A percentile compares a stretch with the other conserved stretches of the same genome.
phyloP scores from a whole-genome alignment of 108 stramenopile species.

The Bacterosira constricta region DNA sequence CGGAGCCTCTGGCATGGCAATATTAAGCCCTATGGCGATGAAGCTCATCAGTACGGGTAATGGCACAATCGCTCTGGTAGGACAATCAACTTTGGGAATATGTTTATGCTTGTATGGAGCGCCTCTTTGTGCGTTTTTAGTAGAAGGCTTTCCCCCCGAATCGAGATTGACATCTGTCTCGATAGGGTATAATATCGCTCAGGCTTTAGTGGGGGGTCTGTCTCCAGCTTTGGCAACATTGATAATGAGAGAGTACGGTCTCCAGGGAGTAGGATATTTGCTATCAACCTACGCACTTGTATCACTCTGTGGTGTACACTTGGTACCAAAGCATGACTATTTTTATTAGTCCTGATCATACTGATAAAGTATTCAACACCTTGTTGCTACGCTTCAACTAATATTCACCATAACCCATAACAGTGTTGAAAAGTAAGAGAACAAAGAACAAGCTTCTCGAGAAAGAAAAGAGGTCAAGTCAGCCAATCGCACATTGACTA shows the following conservation, averaged over 20 bases:
- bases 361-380: too few species aligned
- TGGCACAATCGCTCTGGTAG: slow-evolving; percentile 7
- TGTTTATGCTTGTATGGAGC: slow-evolving; percentile 30
- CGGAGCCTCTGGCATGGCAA: slow-evolving; percentile 12
- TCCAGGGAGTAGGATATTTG: slow-evolving; percentile 11
- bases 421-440: too few species aligned
- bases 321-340: slow-evolving; percentile 23
- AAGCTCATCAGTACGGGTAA: slow-evolving; percentile 10
- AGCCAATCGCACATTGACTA: too few species aligned
- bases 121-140: slow-evolving; percentile 42
- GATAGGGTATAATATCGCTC: slow-evolving; percentile 45
- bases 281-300: slow-evolving; percentile 12
- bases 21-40: slow-evolving; percentile 12
- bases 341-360: too few species aligned
- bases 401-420: too few species aligned
- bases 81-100: slow-evolving; percentile 35
- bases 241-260: slow-evolving; percentile 23
- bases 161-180: slow-evolving; percentile 34
- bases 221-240: slow-evolving; percentile 42
- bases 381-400: too few species aligned
- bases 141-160: slow-evolving; percentile 39
- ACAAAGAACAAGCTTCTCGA: too few species aligned
- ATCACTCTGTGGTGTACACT: slow-evolving; percentile 18
- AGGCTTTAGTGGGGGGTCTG: slow-evolving; percentile 35
- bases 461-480: too few species aligned